Base-by-base conservation (phyloP, 768 basidiomycete genomes). In the Suillus americanus region DNA sequence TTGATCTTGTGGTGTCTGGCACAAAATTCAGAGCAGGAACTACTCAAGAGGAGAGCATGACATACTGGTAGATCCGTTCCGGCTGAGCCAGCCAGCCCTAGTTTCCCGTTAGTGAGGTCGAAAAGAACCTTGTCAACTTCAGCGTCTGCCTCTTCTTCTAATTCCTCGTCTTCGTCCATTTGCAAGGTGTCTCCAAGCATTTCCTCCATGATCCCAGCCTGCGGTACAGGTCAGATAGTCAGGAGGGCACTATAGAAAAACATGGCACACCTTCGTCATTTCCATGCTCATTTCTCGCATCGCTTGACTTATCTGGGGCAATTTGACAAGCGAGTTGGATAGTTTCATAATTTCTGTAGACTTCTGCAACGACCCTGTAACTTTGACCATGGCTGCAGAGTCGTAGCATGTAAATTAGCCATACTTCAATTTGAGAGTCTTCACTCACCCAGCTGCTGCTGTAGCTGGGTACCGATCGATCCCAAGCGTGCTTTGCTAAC, bases 221-320 rank as follows among this genome's bases (percentile, higher is more conserved):
- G 50, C 14, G n/a, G 5, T 62, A 23, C 30, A 16, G 64, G 38
- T 72, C 37, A 73, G 50, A 37, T 43, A n/a, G 25, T 41, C 6
- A 48, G 40, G 23, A 41, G 35, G 62, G 28, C 35, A 5, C 23
- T 14, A 30, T 18, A 4, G 12, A 41, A 2, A 23, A 46, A 59
- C 20, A 10, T 14, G 45, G 62, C 81, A 46, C 68, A 91, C 97
- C 86, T 99, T 99, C 66, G 93, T 99, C 97, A 99, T 98, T 78
- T 99, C 97, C 90, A 96, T 94, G 70, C 91, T 94, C 95, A 99
- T 96, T 72, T 97, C 92, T 41, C 95, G 86, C 97, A 99, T 99
- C 1, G 87, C 86, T 67, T 88, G 89, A 77, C 90, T 91, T 56
- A 99, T 87, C 75, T 99, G 95, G 20, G 97, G 97, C 18, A 99